These are phyloP conservation scores for Aegilops umbellulata DNA, from an alignment of 176 grass and related monocot genomes.

Conservation along the genomic window DNA sequence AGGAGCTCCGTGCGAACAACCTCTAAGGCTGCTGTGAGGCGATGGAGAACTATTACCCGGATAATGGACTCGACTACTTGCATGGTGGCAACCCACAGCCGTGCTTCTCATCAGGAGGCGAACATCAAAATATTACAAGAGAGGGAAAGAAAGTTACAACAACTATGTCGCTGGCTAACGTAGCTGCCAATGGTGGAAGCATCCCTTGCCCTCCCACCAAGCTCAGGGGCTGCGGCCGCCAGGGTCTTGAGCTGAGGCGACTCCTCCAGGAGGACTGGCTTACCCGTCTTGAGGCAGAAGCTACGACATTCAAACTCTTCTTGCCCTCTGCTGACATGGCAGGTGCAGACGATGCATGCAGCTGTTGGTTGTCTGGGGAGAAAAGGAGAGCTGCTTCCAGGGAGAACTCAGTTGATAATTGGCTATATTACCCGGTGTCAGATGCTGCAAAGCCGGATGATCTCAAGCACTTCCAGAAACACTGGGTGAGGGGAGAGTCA, in stretches of 20 bases:
- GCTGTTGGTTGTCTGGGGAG: too few species aligned
- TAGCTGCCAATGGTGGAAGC: too few species aligned
- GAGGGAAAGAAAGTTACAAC: background rate
- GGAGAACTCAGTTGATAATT: slow-evolving; percentile 35
- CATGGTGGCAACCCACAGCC: slow-evolving; percentile 29
- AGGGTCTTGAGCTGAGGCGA: slow-evolving; percentile 31
- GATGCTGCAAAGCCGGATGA: slow-evolving; percentile 24
- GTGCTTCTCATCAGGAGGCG: too few species aligned
- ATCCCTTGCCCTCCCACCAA: too few species aligned
- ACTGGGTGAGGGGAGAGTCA: slow-evolving; percentile 62
- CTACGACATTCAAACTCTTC: background rate
- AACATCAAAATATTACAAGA: background rate
- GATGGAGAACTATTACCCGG: background rate
- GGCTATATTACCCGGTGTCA: slow-evolving; percentile 39
- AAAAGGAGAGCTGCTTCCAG: slow-evolving; percentile 28
- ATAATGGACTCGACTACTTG: slow-evolving; percentile 24
- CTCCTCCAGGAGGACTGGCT: slow-evolving; percentile 29
- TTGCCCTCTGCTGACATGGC: background rate
- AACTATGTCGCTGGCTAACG: too few species aligned
- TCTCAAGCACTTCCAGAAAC: slow-evolving; percentile 54
- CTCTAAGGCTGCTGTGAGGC: slow-evolving; percentile 4
- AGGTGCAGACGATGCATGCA: background rate
- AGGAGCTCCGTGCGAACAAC: slow-evolving; percentile 31
- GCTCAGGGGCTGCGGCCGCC: slow-evolving; percentile 38
- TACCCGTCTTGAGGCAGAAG: background rate